Base-by-base conservation (phyloP, 2,329 filamentous ascomycete genomes). In the Tolypocladium paradoxum region DNA sequence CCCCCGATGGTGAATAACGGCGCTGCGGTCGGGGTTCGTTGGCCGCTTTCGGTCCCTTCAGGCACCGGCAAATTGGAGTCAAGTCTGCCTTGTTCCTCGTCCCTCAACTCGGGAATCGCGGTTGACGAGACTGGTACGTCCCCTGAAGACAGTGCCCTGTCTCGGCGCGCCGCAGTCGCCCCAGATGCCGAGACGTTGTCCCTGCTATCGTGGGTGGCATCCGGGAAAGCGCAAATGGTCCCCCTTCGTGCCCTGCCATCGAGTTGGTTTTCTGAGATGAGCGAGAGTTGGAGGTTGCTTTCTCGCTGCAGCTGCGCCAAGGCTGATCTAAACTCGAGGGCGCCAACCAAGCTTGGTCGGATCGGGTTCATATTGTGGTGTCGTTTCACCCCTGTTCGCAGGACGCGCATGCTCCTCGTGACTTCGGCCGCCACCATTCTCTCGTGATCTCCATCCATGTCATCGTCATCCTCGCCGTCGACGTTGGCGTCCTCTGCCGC, bases 311-410 rank as follows among this genome's bases (percentile, higher is more conserved):
- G 72, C 3, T 90, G 90, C n/a, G 88, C 86, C 47, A 99, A 74
- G 3, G 96, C 86, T 2, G 92, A 92, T 61, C 91, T 82, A 62
- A 99, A 99, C 69, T 99, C 93, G 54, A 99, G 75, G 9, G 89
- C 93, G 45, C 93, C 93, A 4, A 99, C 86, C 48, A 99, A 74
- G 73, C 93, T 97, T 1, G 93, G 92, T 45, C 93, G 81, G 57
- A 99, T 96, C 0, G 90, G 87, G 7, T 85, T 92, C 56, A 91
- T 79, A 18, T 36, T 50, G 34, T 56, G 2, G 89, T 90, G 58
- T 85, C 85, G 59, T 86, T 82, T 57, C 83, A 79, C 46, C 6
- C 50, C 54, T 2, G 88, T 82, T 24, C 90, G 82, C 59, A 83
- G 84, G 31, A 97, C 78, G 53, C 92, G 87, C 93, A 99, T 99